Conservation (phyloP, 371 early-diverging fungal genomes). For the Dinochytrium kinnereticum region DNA sequence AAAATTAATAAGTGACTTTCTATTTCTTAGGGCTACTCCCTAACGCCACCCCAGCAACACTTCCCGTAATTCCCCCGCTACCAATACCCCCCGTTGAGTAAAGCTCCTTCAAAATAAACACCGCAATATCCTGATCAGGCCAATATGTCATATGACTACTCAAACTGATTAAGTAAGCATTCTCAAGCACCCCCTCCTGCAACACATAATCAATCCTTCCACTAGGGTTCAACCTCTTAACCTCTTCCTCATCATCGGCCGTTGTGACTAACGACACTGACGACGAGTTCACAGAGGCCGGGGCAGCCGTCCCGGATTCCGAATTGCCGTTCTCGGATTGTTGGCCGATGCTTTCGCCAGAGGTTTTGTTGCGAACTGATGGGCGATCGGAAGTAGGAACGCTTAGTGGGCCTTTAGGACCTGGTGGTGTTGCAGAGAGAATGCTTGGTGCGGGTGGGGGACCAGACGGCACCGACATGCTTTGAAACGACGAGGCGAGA, state of each 20-base stretch:
- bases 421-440: neutral
- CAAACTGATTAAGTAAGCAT: conserved; percentile 76
- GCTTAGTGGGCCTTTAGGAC: neutral
- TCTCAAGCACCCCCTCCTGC: conserved; percentile 80
- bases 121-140: conserved; percentile 63
- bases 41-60: neutral
- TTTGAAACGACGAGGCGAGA: conserved; percentile 2
- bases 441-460: neutral
- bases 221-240: conserved; percentile 62
- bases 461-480: neutral
- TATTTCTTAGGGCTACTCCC: neutral
- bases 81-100: conserved; percentile 15
- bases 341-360: conserved; percentile 5
- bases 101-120: conserved; percentile 48
- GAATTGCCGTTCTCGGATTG: neutral
- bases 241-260: conserved; percentile 40
- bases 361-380: neutral
- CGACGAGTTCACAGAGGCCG: neutral
- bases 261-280: neutral
- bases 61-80: neutral
- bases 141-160: conserved; percentile 81
- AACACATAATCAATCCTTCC: conserved; percentile 79
- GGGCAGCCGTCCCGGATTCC: neutral
- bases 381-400: too few relatives aligned
- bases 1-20: neutral